Evolutionary conservation across 495 filamentous ascomycete genomes (phyloP).

Genomic region (Hypoxylon rickii): DNA sequence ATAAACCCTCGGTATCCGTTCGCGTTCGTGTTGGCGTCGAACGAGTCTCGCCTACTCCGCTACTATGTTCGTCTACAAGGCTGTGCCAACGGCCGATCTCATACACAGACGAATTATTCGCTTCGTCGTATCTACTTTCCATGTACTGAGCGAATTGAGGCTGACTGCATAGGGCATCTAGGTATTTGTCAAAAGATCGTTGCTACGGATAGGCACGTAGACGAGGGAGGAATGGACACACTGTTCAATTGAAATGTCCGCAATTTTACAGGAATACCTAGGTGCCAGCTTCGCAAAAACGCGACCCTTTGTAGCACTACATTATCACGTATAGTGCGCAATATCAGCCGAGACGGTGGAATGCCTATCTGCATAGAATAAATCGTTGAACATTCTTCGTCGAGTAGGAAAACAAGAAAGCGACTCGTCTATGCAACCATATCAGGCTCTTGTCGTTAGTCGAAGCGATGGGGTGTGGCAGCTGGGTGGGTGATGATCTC

Average conservation of each 20-base stretch:
- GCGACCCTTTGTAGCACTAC: constrained; percentile 16
- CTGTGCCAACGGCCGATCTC: constrained; percentile 17
- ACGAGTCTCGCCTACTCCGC: constrained; percentile 32
- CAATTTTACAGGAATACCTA: constrained; percentile 26
- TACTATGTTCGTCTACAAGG: constrained; percentile 12
- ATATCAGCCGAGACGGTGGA: constrained; percentile 21
- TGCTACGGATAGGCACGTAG: too few relatives aligned
- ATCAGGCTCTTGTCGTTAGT: constrained; percentile 22
- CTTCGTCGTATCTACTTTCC: background rate
- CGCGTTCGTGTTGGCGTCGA: constrained; percentile 11
- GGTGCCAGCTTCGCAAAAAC: constrained; percentile 30
- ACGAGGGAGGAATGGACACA: constrained; percentile 14
- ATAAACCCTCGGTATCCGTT: background rate
- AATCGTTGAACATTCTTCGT: constrained; percentile 25
- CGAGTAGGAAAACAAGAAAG: constrained; percentile 5
- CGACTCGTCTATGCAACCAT: constrained; percentile 6
- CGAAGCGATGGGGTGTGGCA: constrained; percentile 17
- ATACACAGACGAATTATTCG: constrained; percentile 5
- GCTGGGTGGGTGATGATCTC: constrained; percentile 31
- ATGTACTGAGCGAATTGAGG: constrained; percentile 20
- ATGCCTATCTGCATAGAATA: constrained; percentile 31
- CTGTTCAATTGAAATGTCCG: constrained; percentile 24
- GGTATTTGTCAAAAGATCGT: background rate
- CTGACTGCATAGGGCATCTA: constrained; percentile 25
- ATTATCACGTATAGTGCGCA: constrained; percentile 8